Evolutionary conservation across 2,329 filamentous ascomycete genomes (phyloP), one percentile per base, ranked within the genome.

Genomic region (Ophiostoma populinum): DNA sequence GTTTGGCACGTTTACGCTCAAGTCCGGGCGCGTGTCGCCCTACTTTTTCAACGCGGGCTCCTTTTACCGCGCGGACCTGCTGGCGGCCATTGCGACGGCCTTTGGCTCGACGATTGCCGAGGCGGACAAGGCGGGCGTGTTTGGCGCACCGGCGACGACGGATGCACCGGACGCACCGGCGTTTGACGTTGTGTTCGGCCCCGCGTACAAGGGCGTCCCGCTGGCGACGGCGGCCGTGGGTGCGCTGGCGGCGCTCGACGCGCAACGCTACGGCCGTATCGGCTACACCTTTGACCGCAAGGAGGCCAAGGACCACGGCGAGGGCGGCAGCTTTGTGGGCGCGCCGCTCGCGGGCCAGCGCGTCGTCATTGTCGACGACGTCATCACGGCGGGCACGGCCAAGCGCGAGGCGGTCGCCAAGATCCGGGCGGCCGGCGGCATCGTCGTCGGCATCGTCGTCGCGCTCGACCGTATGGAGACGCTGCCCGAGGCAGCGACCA

Each of bases 11-110:
- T 90, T 82, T 61, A 80, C 78, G 47, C 73, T 98, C 52, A 98
- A 98, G 62, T 94, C 86, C 36, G 81, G 82, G 58, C 81, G 87
- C 50, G 66, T 65, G 48, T 93, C 85, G 10, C 90, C 90, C 27
- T 95, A 95, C 68, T 95, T 95, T 66, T 92, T 95, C 74, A 94
- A 93, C 57, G 85, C 86, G 31, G 85, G 86, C 40, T 73, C 81
- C 49, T 92, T 95, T 59, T 83, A 90, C 65, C 76, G 75, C 35
- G 79, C 78, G 16, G 67, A 75, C 42, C 70, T 93, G 20, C 72
- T 92, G 43, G 70, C 69, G 42, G 73, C 83, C 38, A 80, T 93
- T 46, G 71, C 79, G 35, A 68, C 73, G 26, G 85, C 87, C 40
- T 95, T 87, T 56, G 87, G 87, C 28, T 57, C 67, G 44, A 65